phyloP scores from a whole-genome alignment of 192 early-diverging fungal species.

The Backusella macrospora region DNA sequence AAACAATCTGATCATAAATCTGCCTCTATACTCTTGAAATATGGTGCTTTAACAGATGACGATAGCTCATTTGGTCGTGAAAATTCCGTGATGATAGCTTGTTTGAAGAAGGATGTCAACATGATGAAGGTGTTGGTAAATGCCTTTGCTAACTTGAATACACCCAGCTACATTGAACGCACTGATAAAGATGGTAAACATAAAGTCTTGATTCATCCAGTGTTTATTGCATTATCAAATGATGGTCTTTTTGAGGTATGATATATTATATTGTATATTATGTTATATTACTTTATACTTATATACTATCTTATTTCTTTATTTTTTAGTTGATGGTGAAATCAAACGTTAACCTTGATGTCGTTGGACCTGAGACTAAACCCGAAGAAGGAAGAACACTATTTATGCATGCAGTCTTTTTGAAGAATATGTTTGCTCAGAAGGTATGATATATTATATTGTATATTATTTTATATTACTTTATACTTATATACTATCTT shows the following conservation, averaged over 20 bases:
- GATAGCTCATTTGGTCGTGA: conserved; percentile 26
- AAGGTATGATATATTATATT: background rate
- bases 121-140: conserved; percentile 22
- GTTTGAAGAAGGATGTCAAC: conserved; percentile 13
- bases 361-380: background rate
- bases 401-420: conserved; percentile 18
- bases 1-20: conserved; percentile 15
- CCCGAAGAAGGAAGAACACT: background rate
- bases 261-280: background rate
- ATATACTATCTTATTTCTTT: background rate
- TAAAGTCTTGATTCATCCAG: background rate
- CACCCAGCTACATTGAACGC: conserved; percentile 1
- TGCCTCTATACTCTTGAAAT: conserved; percentile 16
- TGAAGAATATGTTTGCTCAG: background rate
- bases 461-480: no score
- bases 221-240: background rate
- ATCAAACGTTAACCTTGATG: conserved; percentile 21
- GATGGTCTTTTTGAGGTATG: conserved; percentile 19
- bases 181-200: background rate
- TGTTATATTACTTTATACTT: no score
- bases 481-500: background rate
- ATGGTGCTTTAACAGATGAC: conserved; percentile 33
- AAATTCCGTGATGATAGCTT: conserved; percentile 45
- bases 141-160: background rate
- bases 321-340: conserved; percentile 21